These are phyloP conservation scores for Chalciporus chontae DNA, from an alignment of 768 basidiomycete genomes.

Conservation along the genomic window DNA sequence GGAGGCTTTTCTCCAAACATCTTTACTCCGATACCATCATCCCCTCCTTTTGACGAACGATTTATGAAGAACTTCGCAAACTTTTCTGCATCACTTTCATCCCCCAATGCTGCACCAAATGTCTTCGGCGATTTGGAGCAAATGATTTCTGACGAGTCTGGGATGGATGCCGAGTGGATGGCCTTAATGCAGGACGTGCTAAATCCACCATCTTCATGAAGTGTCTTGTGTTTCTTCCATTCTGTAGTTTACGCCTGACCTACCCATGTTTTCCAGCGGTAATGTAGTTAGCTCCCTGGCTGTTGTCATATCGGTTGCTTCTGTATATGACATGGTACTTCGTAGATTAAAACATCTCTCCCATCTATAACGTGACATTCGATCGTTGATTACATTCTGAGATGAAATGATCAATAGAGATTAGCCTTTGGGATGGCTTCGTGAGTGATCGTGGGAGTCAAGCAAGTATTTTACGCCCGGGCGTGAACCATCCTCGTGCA, in stretches of 20 bases:
- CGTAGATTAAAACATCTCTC: constrained; percentile 16
- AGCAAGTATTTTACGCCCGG: constrained; percentile 13
- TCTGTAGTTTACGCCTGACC: not conserved
- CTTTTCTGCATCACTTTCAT: constrained; percentile 13
- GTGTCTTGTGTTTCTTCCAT: not conserved
- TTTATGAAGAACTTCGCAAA: constrained; percentile 14
- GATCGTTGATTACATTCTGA: constrained; percentile 24
- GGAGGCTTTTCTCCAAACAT: constrained; percentile 8
- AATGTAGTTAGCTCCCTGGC: not conserved
- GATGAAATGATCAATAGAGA: constrained; percentile 25
- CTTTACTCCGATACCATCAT: constrained; percentile 4
- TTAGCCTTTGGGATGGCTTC: constrained; percentile 22
- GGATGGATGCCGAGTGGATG: constrained; percentile 65
- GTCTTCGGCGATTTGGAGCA: constrained; percentile 39
- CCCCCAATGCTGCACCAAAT: not conserved
- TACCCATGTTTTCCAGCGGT: not conserved
- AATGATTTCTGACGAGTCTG: constrained; percentile 55
- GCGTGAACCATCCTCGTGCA: not conserved
- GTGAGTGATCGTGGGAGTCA: constrained; percentile 22
- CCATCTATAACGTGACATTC: constrained; percentile 16
- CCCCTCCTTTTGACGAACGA: constrained; percentile 13
- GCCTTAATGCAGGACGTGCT: constrained; percentile 61
- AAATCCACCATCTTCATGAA: constrained; percentile 31
- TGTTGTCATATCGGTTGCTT: not conserved
- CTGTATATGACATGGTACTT: constrained; percentile 6